Percentiles rank a stretch among this genome's conserved stretches.
Evolutionary conservation across 2,329 filamentous ascomycete genomes (phyloP).

Genomic region (Epichloe sibirici): DNA sequence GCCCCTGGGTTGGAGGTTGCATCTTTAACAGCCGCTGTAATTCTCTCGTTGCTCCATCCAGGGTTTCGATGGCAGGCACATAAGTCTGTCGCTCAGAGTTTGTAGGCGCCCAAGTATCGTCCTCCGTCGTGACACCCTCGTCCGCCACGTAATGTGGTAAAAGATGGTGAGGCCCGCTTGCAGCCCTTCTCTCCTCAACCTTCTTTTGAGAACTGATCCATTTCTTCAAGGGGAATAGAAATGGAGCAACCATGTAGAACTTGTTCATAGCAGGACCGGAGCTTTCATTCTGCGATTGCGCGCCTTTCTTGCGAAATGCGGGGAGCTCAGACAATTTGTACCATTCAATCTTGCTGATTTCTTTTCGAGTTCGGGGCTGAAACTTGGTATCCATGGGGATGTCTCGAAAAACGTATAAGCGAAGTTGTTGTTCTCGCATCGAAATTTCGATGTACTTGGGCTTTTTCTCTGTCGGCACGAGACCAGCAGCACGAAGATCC

Average conservation of each 20-base stretch:
- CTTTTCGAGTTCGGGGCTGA: slow-evolving; percentile 82
- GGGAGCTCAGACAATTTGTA: slow-evolving; percentile 83
- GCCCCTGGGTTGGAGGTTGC: slow-evolving; percentile 38
- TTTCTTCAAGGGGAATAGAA: slow-evolving; percentile 71
- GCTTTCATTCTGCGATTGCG: slow-evolving; percentile 42
- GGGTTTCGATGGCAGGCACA: slow-evolving; percentile 30
- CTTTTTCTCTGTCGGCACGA: slow-evolving; percentile 59
- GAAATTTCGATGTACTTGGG: slow-evolving; percentile 79
- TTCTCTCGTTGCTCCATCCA: slow-evolving; percentile 39
- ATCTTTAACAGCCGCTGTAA: slow-evolving; percentile 44
- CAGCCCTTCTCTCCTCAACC: slow-evolving; percentile 42
- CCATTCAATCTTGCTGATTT: slow-evolving; percentile 96
- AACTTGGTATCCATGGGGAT: slow-evolving; percentile 81
- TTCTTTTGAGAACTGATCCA: slow-evolving; percentile 84
- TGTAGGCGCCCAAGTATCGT: slow-evolving; percentile 39
- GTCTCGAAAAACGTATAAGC: slow-evolving; percentile 81
- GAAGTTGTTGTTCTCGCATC: slow-evolving; percentile 87
- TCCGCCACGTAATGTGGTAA: slow-evolving; percentile 31
- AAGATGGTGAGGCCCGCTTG: slow-evolving; percentile 28
- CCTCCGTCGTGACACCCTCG: slow-evolving; percentile 49
- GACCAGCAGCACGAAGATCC: slow-evolving; percentile 61
- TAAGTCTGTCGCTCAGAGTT: slow-evolving; percentile 21
- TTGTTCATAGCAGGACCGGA: slow-evolving; percentile 59
- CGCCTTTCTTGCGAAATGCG: slow-evolving; percentile 59
- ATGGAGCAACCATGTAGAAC: slow-evolving; percentile 97